phyloP scores from a whole-genome alignment of 2,329 filamentous ascomycete genomes.

The Hirsutella rhossiliensis region DNA sequence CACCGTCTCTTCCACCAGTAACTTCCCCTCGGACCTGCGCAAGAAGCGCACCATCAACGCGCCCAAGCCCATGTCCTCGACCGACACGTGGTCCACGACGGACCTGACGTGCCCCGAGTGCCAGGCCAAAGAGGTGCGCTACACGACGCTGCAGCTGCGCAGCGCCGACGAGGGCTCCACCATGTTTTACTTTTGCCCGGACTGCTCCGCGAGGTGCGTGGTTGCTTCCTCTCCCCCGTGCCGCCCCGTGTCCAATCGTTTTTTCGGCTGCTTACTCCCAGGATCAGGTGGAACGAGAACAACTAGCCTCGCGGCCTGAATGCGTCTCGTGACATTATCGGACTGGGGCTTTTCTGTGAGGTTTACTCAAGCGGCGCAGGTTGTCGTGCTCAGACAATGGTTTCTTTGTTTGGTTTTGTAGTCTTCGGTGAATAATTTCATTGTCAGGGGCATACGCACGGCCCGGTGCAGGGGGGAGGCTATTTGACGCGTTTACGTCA shows the following conservation, averaged over 20 bases:
- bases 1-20: slow-evolving; percentile 62
- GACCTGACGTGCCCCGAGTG: slow-evolving; percentile 68
- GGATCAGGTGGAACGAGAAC: neutral
- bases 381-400: too few relatives aligned
- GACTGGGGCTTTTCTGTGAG: too few relatives aligned
- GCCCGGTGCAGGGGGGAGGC: too few relatives aligned
- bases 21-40: slow-evolving; percentile 82
- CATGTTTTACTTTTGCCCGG: slow-evolving; percentile 47
- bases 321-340: too few relatives aligned
- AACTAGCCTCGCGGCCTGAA: neutral
- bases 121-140: slow-evolving; percentile 70
- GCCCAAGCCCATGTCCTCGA: slow-evolving; percentile 41
- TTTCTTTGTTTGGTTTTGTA: too few relatives aligned
- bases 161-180: slow-evolving; percentile 93
- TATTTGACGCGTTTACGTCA: too few relatives aligned
- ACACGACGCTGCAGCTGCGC: slow-evolving; percentile 72
- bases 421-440: too few relatives aligned
- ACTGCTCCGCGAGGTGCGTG: neutral
- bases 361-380: too few relatives aligned
- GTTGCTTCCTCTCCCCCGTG: neutral
- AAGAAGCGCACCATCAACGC: slow-evolving; percentile 72
- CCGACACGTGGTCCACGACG: slow-evolving; percentile 53
- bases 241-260: too few relatives aligned
- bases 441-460: too few relatives aligned
- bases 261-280: neutral